phyloP scores from a whole-genome alignment of 331 rosid species.

The Arachis monticola region DNA sequence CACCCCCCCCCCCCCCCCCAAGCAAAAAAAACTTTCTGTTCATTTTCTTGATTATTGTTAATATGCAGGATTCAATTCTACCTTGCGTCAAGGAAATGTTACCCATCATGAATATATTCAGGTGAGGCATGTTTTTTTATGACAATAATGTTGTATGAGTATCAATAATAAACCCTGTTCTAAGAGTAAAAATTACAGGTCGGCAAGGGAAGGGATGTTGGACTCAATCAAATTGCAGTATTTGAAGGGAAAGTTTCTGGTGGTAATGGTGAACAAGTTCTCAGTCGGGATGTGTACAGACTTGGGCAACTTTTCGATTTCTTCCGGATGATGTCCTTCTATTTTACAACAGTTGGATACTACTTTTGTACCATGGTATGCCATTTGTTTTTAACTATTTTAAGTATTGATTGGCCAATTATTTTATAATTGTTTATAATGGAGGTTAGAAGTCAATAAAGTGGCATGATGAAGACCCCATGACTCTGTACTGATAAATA shows the following conservation, averaged over 20 bases:
- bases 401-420: neutral
- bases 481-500: neutral
- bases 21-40: neutral
- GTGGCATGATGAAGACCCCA: neutral
- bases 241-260: slow-evolving; percentile 93
- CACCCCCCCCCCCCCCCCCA: no score
- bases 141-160: neutral
- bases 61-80: slow-evolving; percentile 86
- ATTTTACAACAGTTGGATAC: slow-evolving; percentile 88
- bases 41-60: slow-evolving; percentile 30
- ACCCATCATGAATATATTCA: slow-evolving; percentile 76
- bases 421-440: no score
- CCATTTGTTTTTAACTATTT: neutral
- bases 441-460: no score
- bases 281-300: slow-evolving; percentile 95
- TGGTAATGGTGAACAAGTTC: slow-evolving; percentile 98
- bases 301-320: slow-evolving; percentile 97
- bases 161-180: slow-evolving; percentile 25
- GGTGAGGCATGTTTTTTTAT: slow-evolving; percentile 48
- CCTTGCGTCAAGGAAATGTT: slow-evolving; percentile 94
- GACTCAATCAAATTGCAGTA: slow-evolving; percentile 92
- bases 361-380: slow-evolving; percentile 93
- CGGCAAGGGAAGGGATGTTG: slow-evolving; percentile 97
- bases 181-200: slow-evolving; percentile 64
- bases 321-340: slow-evolving; percentile 95